Percentiles rank a stretch among this genome's conserved stretches.
These are phyloP conservation scores for Arthroderma sp. DNA, from an alignment of 2,329 filamentous ascomycete genomes.

Conservation along the genomic window DNA sequence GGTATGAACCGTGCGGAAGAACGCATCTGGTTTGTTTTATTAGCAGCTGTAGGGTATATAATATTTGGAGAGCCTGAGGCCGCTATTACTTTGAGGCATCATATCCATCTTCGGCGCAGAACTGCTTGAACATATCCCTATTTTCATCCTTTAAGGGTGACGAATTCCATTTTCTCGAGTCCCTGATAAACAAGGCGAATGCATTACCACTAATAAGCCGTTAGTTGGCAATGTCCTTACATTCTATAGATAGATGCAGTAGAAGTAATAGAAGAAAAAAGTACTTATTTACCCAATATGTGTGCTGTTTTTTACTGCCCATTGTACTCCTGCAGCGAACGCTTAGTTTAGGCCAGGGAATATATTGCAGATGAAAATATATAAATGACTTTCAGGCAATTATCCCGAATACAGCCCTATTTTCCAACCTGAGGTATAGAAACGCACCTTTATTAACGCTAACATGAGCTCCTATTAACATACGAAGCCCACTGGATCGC, in stretches of 20 bases:
- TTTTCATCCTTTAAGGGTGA: slow-evolving; percentile 59
- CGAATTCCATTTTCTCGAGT: slow-evolving; percentile 86
- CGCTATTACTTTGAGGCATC: slow-evolving; percentile 43
- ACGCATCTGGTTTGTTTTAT: slow-evolving; percentile 42
- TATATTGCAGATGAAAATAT: background rate
- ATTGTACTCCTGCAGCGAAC: slow-evolving; percentile 58
- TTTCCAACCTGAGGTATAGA: background rate
- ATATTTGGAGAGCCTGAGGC: background rate
- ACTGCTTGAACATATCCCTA: slow-evolving; percentile 53
- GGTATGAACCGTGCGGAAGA: slow-evolving; percentile 87
- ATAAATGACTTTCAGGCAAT: background rate
- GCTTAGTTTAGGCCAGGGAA: background rate
- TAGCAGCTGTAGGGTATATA: slow-evolving; percentile 2
- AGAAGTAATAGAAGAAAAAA: background rate
- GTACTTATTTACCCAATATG: slow-evolving; percentile 49
- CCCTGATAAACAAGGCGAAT: slow-evolving; percentile 91
- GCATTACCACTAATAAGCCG: slow-evolving; percentile 56
- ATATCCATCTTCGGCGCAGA: slow-evolving; percentile 58
- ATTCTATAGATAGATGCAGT: background rate
- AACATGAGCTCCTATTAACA: slow-evolving; percentile 88
- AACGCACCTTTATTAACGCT: slow-evolving; percentile 67
- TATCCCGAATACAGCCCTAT: background rate
- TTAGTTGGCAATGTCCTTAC: background rate
- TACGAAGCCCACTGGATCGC: slow-evolving; percentile 57
- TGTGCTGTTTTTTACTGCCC: slow-evolving; percentile 63